Evolutionary conservation across 2,329 filamentous ascomycete species (phyloP).

Genomic region (Sphaerulina populicola): DNA sequence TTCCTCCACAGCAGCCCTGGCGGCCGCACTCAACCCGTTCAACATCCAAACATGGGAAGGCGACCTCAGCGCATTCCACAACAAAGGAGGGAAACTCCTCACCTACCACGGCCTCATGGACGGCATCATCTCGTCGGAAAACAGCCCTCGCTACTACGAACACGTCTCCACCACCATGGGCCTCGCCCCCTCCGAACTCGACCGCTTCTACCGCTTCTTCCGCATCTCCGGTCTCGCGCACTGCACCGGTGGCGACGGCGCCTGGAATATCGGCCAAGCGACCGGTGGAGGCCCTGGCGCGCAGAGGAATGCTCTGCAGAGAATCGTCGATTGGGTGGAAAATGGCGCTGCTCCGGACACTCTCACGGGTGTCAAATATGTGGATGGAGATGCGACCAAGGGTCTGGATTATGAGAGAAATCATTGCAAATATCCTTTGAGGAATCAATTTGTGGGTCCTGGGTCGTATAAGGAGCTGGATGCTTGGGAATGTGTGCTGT

Average conservation of each 20-base stretch:
- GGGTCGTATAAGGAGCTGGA: constrained; percentile 23
- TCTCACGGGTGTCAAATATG: constrained; percentile 37
- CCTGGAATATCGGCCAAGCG: constrained; percentile 36
- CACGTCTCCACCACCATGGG: constrained; percentile 41
- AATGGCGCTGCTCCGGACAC: constrained; percentile 27
- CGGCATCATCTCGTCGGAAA: constrained; percentile 36
- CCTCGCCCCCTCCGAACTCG: constrained; percentile 37
- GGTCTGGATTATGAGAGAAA: constrained; percentile 41
- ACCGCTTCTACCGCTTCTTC: constrained; percentile 50
- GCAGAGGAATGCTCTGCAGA: constrained; percentile 42
- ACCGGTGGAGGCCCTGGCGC: constrained; percentile 12
- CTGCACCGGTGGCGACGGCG: constrained; percentile 41
- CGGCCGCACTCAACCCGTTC: constrained; percentile 30
- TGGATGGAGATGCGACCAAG: constrained; percentile 32
- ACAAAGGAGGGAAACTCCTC: constrained; percentile 40
- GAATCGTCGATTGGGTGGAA: constrained; percentile 35
- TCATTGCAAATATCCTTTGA: constrained; percentile 36
- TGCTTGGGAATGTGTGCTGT: constrained; percentile 24
- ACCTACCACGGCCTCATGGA: constrained; percentile 39
- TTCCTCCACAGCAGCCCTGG: constrained; percentile 32
- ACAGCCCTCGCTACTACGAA: constrained; percentile 42
- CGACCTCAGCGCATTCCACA: constrained; percentile 35
- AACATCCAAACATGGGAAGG: constrained; percentile 38
- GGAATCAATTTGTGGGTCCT: constrained; percentile 24
- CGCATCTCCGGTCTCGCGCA: constrained; percentile 45